Evolutionary conservation across 1,139 yeast species (phyloP).

Genomic region (Saccharomyces hybrid): DNA sequence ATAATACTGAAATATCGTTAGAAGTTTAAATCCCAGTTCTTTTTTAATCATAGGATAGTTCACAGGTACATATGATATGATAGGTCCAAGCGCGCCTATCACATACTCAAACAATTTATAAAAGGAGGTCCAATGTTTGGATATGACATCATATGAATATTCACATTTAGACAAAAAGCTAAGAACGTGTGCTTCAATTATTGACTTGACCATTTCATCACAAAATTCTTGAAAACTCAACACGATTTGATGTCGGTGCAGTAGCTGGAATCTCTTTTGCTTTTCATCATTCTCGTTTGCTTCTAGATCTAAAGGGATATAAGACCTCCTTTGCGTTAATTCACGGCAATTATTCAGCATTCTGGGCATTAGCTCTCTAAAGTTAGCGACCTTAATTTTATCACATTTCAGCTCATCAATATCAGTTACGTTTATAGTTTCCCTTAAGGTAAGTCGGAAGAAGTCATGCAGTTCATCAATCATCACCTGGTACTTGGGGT

Average conservation of each 20-base stretch:
- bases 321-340: slow-evolving; percentile 3
- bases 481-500: neutral
- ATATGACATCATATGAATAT: neutral
- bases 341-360: slow-evolving; percentile 1
- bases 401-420: slow-evolving; percentile 11
- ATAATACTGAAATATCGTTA: neutral
- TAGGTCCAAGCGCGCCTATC: neutral
- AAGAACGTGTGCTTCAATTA: neutral
- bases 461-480: neutral
- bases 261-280: neutral
- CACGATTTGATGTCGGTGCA: neutral
- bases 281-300: neutral
- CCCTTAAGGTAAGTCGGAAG: slow-evolving; percentile 8
- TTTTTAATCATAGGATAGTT: neutral
- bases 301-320: neutral
- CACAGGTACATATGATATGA: slow-evolving; percentile 1
- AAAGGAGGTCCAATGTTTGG: neutral
- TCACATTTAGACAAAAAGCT: neutral
- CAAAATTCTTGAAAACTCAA: neutral
- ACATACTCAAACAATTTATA: slow-evolving; percentile 3
- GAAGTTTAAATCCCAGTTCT: neutral
- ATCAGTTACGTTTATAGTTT: slow-evolving; percentile 15
- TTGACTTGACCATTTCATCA: neutral
- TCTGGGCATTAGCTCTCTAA: neutral
- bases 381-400: neutral